Conservation (phyloP, 176 grass and related monocot species). For the Cenchrus fungigraminus region DNA sequence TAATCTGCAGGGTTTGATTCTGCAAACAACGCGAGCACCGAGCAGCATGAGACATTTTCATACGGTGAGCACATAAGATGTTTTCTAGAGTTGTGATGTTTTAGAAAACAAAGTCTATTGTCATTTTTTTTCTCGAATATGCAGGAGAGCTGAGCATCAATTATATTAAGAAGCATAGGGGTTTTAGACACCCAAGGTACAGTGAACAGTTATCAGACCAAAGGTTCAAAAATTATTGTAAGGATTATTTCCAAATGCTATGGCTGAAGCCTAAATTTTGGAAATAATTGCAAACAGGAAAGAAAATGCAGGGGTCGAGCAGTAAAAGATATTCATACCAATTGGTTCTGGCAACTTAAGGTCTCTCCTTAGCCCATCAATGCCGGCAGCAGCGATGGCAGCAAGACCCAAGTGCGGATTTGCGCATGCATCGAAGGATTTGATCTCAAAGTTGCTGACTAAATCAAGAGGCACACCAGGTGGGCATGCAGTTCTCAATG, state of each 20-base stretch:
- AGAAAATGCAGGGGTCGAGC: neutral
- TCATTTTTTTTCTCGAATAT: neutral
- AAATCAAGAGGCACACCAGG: slow-evolving; percentile 79
- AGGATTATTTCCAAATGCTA: slow-evolving; percentile 14
- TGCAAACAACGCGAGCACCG: slow-evolving; percentile 31
- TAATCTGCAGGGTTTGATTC: slow-evolving; percentile 85
- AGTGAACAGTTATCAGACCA: neutral
- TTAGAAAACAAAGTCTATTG: neutral
- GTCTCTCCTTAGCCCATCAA: slow-evolving; percentile 82
- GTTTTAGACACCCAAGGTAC: neutral
- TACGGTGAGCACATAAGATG: neutral
- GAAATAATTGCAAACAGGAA: neutral
- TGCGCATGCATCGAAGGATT: slow-evolving; percentile 93
- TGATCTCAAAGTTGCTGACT: slow-evolving; percentile 96
- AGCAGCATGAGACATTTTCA: slow-evolving; percentile 18
- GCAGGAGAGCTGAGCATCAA: no score
- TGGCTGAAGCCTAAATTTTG: neutral
- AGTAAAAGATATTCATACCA: slow-evolving; percentile 51
- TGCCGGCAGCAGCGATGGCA: slow-evolving; percentile 72
- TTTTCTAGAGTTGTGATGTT: slow-evolving; percentile 17
- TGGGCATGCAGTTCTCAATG: slow-evolving; percentile 92
- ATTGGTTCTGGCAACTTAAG: slow-evolving; percentile 83
- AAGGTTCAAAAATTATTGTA: neutral
- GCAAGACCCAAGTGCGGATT: slow-evolving; percentile 90
- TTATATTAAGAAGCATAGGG: no score